Conservation (phyloP, 805 yeast species). For the Sugiyamaella qingdaonensis region DNA sequence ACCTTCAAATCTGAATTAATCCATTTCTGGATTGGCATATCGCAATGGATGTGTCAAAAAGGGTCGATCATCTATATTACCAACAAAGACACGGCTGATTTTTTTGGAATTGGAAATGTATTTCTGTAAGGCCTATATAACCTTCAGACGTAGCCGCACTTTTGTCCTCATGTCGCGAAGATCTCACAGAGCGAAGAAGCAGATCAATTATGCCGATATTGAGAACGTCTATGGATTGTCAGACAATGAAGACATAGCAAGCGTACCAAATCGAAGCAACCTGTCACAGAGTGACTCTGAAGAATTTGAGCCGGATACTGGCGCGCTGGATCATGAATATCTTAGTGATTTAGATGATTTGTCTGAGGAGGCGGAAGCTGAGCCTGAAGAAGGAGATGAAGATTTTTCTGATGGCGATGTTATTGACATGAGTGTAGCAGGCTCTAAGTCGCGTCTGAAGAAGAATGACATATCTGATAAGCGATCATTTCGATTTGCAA, state of each 20-base stretch:
- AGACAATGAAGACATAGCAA: conserved; percentile 4
- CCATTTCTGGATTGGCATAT: too few relatives aligned
- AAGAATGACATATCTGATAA: background rate
- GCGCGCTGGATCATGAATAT: conserved; percentile 6
- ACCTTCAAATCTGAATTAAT: too few relatives aligned
- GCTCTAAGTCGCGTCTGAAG: background rate
- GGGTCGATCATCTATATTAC: too few relatives aligned
- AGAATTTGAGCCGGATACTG: conserved; percentile 10
- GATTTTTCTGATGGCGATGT: conserved; percentile 10
- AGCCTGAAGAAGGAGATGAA: conserved; percentile 10
- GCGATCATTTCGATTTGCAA: background rate
- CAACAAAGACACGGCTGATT: too few relatives aligned
- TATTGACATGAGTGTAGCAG: conserved; percentile 5
- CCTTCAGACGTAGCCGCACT: background rate
- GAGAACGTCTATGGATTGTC: conserved; percentile 12
- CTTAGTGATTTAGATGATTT: conserved; percentile 5
- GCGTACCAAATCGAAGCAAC: background rate
- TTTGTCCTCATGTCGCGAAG: conserved; percentile 13
- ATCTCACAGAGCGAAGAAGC: conserved; percentile 11
- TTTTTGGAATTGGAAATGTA: too few relatives aligned
- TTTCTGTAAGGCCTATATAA: too few relatives aligned
- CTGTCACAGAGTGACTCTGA: conserved; percentile 7
- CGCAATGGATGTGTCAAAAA: too few relatives aligned
- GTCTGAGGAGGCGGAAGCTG: conserved; percentile 4
- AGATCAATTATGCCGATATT: conserved; percentile 19